These are phyloP conservation scores for Syzygium aqueum DNA, from an alignment of 345 rosid genomes.

Conservation along the genomic window DNA sequence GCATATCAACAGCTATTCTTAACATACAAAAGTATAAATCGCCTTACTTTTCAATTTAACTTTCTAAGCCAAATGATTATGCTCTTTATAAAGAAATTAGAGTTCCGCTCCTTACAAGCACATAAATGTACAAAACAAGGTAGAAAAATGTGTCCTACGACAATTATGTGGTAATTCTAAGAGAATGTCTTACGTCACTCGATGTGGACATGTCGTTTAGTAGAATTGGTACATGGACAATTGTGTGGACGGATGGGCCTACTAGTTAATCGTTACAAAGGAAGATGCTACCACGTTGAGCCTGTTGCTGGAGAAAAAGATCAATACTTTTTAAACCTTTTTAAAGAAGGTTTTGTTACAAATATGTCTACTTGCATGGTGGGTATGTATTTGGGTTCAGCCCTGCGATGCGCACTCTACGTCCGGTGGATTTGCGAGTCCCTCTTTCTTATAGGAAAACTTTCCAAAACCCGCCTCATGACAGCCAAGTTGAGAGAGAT, in stretches of 20 bases:
- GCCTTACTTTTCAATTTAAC: not conserved
- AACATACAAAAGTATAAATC: not conserved
- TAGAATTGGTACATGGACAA: not conserved
- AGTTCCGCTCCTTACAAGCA: not conserved
- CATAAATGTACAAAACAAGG: not conserved
- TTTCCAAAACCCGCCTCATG: not conserved
- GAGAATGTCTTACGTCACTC: not conserved
- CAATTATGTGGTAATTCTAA: not conserved
- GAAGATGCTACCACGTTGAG: not conserved
- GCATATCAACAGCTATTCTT: not conserved
- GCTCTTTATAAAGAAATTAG: not conserved
- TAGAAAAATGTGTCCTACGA: not conserved
- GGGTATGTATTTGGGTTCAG: not conserved
- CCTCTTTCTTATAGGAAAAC: not conserved
- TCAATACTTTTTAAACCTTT: not conserved
- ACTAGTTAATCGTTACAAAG: not conserved
- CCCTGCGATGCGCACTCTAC: not conserved
- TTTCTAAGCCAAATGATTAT: not conserved
- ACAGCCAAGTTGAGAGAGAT: not conserved
- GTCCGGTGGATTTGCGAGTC: not conserved
- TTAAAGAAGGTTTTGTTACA: not conserved
- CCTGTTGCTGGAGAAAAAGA: not conserved
- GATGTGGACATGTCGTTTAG: not conserved
- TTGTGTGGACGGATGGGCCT: not conserved
- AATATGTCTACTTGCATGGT: not conserved